Percentiles rank a stretch among this genome's conserved stretches.
Evolutionary conservation across 176 grass and related monocot genomes (phyloP).

Genomic region (Ensete glaucum): DNA sequence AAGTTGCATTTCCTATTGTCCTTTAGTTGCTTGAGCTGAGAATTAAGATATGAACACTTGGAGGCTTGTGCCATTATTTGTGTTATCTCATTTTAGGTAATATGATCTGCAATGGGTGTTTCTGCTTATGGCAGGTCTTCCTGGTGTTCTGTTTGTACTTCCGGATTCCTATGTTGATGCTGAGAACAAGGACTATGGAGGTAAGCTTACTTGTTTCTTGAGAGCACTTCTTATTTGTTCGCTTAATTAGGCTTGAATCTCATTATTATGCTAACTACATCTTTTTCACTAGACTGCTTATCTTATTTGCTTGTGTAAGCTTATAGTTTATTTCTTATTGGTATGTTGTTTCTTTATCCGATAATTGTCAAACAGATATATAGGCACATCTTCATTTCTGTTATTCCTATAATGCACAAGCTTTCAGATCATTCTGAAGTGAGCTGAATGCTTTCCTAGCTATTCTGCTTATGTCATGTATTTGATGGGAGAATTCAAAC

Average conservation of each 20-base stretch:
- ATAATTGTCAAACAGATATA: background rate
- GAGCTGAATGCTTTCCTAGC: too few relatives aligned
- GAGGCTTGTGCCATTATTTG: too few relatives aligned
- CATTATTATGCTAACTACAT: too few relatives aligned
- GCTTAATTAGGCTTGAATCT: too few relatives aligned
- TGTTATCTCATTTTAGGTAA: too few relatives aligned
- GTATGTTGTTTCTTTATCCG: background rate
- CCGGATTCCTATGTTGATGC: constrained; percentile 99
- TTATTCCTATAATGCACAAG: background rate
- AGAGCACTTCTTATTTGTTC: background rate
- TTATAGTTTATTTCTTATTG: too few relatives aligned
- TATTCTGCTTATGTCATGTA: background rate
- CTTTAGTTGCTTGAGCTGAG: too few relatives aligned
- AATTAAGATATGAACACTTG: too few relatives aligned
- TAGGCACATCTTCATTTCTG: background rate
- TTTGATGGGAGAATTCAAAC: background rate
- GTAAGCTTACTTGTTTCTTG: constrained; percentile 24
- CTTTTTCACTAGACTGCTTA: too few relatives aligned
- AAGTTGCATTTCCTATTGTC: too few relatives aligned
- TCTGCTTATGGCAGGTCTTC: constrained; percentile 41
- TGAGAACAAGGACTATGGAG: constrained; percentile 93
- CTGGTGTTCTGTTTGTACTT: constrained; percentile 89
- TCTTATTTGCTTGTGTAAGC: too few relatives aligned
- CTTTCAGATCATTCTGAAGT: too few relatives aligned
- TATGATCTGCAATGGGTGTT: background rate